These are phyloP conservation scores for Asterophora parasitica DNA, from an alignment of 768 basidiomycete species.

Conservation along the genomic window DNA sequence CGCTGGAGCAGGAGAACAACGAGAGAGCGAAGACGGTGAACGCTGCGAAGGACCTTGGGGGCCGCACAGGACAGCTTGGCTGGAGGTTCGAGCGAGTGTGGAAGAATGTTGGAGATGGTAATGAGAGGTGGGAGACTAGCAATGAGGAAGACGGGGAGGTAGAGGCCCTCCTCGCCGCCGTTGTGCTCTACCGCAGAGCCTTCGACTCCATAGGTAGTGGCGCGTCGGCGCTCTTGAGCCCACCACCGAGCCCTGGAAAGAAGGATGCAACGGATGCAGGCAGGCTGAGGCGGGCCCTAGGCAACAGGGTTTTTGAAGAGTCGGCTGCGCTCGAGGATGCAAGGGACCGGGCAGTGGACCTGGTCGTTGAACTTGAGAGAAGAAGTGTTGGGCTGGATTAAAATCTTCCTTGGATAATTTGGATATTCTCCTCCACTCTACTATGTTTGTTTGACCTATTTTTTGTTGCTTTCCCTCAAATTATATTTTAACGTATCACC, in stretches of 20 bases:
- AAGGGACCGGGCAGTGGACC: conserved; percentile 70
- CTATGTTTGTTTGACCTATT: neutral
- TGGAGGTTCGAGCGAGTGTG: conserved; percentile 54
- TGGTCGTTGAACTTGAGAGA: conserved; percentile 47
- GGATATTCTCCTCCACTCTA: too few species aligned
- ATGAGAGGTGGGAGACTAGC: conserved; percentile 12
- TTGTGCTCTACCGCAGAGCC: conserved; percentile 56
- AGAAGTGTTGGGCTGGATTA: conserved; percentile 19
- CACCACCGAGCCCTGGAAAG: conserved; percentile 48
- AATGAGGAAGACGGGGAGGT: conserved; percentile 38
- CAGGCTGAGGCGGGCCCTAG: conserved; percentile 52
- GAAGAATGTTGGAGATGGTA: conserved; percentile 24
- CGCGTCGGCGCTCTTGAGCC: conserved; percentile 44
- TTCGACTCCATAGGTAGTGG: conserved; percentile 35
- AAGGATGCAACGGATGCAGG: conserved; percentile 28
- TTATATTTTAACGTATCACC: neutral
- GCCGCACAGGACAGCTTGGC: conserved; percentile 48
- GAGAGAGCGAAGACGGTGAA: conserved; percentile 48
- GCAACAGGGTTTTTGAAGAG: conserved; percentile 39
- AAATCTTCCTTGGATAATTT: neutral
- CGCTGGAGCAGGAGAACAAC: conserved; percentile 25
- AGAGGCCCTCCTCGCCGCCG: conserved; percentile 49
- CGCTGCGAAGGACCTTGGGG: conserved; percentile 61
- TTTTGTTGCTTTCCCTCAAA: neutral
- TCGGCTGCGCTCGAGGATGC: conserved; percentile 58